phyloP scores from a whole-genome alignment of 108 stramenopile genomes.

The Schizochytrium sp. region DNA sequence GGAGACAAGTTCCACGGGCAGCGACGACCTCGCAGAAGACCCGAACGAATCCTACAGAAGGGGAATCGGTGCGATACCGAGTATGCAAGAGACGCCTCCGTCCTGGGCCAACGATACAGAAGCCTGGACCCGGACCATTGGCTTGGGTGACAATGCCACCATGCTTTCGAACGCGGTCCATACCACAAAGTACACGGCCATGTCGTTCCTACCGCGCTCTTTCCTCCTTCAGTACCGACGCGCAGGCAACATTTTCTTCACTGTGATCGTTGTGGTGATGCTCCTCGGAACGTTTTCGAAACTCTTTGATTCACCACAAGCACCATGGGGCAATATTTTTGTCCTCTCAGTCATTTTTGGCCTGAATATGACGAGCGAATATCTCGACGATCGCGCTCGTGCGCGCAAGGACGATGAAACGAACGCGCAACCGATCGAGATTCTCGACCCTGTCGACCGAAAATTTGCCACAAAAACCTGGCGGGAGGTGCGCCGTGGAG shows the following conservation, averaged over 20 bases:
- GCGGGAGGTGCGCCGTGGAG: constrained; percentile 68
- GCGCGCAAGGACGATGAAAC: constrained; percentile 70
- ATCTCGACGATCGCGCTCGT: constrained; percentile 72
- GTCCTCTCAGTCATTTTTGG: constrained; percentile 71
- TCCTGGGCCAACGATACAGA: neutral
- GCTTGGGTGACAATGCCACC: neutral
- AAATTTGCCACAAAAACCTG: neutral
- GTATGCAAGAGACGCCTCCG: neutral
- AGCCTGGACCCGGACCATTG: neutral
- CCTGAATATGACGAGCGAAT: constrained; percentile 81
- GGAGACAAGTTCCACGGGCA: no score
- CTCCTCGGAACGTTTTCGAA: constrained; percentile 68
- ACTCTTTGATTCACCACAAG: constrained; percentile 69
- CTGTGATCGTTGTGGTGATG: constrained; percentile 83
- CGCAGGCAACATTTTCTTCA: constrained; percentile 87
- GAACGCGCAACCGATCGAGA: constrained; percentile 35
- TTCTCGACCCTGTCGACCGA: neutral
- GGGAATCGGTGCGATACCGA: neutral
- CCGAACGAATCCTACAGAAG: neutral
- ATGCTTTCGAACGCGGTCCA: neutral
- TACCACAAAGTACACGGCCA: neutral
- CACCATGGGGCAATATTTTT: constrained; percentile 82
- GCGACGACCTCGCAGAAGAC: no score
- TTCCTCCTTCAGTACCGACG: constrained; percentile 2
- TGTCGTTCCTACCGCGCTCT: neutral